Conservation (phyloP, 495 filamentous ascomycete species). For the Sphaerosporella brunnea region DNA sequence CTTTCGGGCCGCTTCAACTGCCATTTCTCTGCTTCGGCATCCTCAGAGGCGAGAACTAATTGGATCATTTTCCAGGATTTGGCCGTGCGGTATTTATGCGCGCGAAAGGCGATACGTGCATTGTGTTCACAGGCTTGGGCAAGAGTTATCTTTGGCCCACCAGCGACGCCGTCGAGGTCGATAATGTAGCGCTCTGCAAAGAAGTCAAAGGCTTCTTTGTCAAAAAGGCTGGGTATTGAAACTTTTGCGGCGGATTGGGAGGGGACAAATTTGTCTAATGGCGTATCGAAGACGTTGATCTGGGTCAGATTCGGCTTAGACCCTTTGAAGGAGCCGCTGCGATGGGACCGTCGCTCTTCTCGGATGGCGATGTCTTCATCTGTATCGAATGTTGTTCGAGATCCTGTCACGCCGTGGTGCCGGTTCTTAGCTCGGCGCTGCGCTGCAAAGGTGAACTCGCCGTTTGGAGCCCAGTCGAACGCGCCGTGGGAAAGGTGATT, state of each 20-base stretch:
- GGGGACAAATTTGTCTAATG: constrained; percentile 14
- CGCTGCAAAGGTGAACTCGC: constrained; percentile 20
- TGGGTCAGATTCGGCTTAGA: constrained; percentile 8
- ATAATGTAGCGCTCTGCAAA: constrained; percentile 16
- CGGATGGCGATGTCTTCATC: constrained; percentile 19
- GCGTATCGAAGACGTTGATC: constrained; percentile 12
- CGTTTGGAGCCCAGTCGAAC: constrained; percentile 32
- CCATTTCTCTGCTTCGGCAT: constrained; percentile 10
- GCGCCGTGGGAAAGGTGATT: constrained; percentile 47
- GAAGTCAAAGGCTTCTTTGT: constrained; percentile 18
- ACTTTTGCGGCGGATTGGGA: constrained; percentile 19
- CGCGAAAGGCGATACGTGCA: constrained; percentile 16
- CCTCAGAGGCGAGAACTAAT: constrained; percentile 15
- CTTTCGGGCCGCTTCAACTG: not conserved
- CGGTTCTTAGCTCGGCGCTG: constrained; percentile 14
- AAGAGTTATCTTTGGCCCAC: constrained; percentile 12
- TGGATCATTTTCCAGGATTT: constrained; percentile 21
- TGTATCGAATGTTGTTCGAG: constrained; percentile 12
- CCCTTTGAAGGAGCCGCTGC: constrained; percentile 20
- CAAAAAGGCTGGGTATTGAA: constrained; percentile 16
- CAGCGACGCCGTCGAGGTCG: constrained; percentile 10
- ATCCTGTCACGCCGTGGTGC: constrained; percentile 4
- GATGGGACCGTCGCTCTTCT: constrained; percentile 14
- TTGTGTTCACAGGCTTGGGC: constrained; percentile 17
- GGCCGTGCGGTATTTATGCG: constrained; percentile 20